Evolutionary conservation across 768 basidiomycete species (phyloP), one percentile per base, ranked within the genome.

Genomic region (Leccinellum rugosiceps): DNA sequence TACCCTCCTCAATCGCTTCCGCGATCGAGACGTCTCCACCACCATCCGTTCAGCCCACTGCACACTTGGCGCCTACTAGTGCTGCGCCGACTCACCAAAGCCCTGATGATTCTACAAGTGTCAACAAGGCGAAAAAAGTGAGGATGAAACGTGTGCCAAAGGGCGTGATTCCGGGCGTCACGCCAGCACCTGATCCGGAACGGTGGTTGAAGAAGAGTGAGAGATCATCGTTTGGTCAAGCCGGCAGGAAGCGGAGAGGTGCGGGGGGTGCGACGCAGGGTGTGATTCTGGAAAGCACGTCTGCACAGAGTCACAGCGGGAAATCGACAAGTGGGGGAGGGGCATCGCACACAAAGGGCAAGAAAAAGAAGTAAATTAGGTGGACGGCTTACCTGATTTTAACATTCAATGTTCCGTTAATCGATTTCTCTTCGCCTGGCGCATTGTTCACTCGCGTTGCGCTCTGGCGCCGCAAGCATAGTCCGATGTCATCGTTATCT

Each of bases 151-250:
- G 90, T 67, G 78, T 92, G 17, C 90, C 91, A 14, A 78, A 81
- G 54, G 86, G 87, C n/a, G 86, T 92, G 21, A 72, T 85, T 25
- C 87, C 85, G 17, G 90, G 91, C 19, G 84, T 90, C 13, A 91
- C 90, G 4, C 90, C 90, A 28, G 79, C 84, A 17, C 91, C 92
- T 31, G 91, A 93, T 74, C 90, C 91, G 25, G 91, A 93, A 70
- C 77, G 91, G 60, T 93, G 91, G 91, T 69, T 93, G 58, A 93
- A 93, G 82, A 93, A 91, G 77, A 88, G 83, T 52, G 89, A 92
- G 70, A 77, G 90, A 50, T 80, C 87, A 14, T 82, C 78, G 26
- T 83, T 81, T 68, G 67, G 65, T 35, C 76, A 77, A 17, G 76
- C 78, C 52, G 79, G 79, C 43, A 82, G 73, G 67, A 78, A 82